phyloP scores from a whole-genome alignment of 1,139 yeast species.

The Ogataea hybrid region DNA sequence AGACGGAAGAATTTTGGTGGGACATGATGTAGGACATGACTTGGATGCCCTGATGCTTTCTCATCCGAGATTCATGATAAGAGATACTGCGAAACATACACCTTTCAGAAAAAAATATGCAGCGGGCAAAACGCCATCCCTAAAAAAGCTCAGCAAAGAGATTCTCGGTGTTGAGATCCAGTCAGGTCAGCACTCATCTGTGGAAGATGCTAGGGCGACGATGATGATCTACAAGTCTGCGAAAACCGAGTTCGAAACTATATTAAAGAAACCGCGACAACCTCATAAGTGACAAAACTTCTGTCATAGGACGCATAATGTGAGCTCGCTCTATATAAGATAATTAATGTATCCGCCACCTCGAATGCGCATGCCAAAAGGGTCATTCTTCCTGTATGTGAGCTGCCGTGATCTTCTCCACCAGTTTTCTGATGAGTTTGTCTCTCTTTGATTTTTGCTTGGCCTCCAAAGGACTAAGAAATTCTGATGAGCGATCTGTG shows the following conservation, averaged over 20 bases:
- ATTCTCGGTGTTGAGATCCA: slow-evolving; percentile 66
- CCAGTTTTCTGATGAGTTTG: not conserved
- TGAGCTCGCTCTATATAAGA: not conserved
- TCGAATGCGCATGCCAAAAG: not conserved
- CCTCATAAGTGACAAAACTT: not conserved
- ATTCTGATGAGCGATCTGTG: slow-evolving; percentile 1
- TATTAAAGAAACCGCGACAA: slow-evolving; percentile 5
- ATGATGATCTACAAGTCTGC: slow-evolving; percentile 71
- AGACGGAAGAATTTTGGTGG: slow-evolving; percentile 60
- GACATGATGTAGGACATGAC: slow-evolving; percentile 85
- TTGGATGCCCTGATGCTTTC: slow-evolving; percentile 62
- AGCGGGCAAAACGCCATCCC: slow-evolving; percentile 67
- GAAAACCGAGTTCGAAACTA: slow-evolving; percentile 58
- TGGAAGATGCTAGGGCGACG: slow-evolving; percentile 87
- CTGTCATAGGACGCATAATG: not conserved
- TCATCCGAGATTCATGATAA: slow-evolving; percentile 60
- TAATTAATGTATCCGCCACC: too few relatives aligned
- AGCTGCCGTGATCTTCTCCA: not conserved
- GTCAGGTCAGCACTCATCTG: slow-evolving; percentile 75
- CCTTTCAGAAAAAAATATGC: slow-evolving; percentile 55
- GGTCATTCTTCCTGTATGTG: slow-evolving; percentile 4
- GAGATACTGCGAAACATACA: slow-evolving; percentile 72
- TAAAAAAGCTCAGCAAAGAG: slow-evolving; percentile 62
- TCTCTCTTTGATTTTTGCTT: slow-evolving; percentile 9
- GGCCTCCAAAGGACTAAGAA: not conserved